Percentiles rank a stretch among this genome's conserved stretches.
phyloP scores from a whole-genome alignment of 768 basidiomycete genomes.

The Lepiota subincarnata region DNA sequence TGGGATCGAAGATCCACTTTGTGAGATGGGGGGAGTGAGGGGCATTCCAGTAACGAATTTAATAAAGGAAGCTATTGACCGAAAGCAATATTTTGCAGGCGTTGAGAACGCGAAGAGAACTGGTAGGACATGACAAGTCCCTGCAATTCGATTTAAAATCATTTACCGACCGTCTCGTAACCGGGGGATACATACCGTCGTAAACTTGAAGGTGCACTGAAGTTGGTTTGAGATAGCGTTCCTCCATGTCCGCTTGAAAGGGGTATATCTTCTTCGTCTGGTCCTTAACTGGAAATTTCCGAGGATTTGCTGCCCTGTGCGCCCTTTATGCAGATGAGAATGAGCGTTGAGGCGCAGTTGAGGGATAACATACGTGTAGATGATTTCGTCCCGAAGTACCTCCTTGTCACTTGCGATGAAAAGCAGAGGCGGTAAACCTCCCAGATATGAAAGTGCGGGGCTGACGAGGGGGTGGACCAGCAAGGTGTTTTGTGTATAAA shows the following conservation, averaged over 20 bases:
- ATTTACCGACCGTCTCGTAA: constrained; percentile 12
- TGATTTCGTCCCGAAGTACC: constrained; percentile 86
- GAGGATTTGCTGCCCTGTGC: constrained; percentile 88
- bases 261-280: constrained; percentile 52
- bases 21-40: constrained; percentile 14
- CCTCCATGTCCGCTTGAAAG: constrained; percentile 49
- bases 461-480: constrained; percentile 81
- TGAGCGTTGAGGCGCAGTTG: constrained; percentile 1
- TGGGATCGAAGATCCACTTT: not conserved
- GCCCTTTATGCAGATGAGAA: constrained; percentile 46
- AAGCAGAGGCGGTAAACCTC: constrained; percentile 84
- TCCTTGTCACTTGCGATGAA: constrained; percentile 88
- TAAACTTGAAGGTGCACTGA: constrained; percentile 91
- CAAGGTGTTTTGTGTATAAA: constrained; percentile 80
- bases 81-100: constrained; percentile 76
- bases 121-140: constrained; percentile 69
- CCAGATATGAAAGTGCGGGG: constrained; percentile 76
- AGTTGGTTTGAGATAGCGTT: constrained; percentile 49
- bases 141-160: constrained; percentile 29
- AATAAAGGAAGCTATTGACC: constrained; percentile 68
- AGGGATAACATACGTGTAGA: constrained; percentile 64
- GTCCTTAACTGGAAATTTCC: constrained; percentile 51
- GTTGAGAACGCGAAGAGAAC: constrained; percentile 73
- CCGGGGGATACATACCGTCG: constrained; percentile 53
- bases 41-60: constrained; percentile 58